phyloP scores from a whole-genome alignment of 2,329 filamentous ascomycete genomes.

The Paecilomyces sp. region DNA sequence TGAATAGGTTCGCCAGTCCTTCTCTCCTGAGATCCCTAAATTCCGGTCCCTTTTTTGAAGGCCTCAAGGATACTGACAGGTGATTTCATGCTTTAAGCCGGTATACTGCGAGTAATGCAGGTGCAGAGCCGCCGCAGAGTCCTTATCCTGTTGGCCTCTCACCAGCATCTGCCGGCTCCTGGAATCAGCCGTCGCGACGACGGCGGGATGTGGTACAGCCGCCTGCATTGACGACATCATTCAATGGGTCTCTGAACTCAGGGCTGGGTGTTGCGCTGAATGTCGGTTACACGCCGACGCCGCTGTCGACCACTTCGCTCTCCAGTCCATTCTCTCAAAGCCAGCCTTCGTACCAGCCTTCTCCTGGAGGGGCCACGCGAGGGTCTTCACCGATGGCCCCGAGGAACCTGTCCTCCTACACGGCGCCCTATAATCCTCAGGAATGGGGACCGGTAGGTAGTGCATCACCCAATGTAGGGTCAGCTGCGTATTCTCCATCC shows the following conservation, averaged over 20 bases:
- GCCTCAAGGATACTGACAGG: conserved; percentile 14
- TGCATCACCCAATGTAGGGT: conserved; percentile 15
- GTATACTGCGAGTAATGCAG: conserved; percentile 23
- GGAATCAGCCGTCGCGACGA: conserved; percentile 28
- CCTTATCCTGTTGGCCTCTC: conserved; percentile 23
- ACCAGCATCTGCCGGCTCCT: conserved; percentile 18
- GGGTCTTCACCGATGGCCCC: conserved; percentile 37
- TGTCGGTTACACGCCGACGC: conserved; percentile 25
- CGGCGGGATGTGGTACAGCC: conserved; percentile 37
- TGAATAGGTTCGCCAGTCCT: conserved; percentile 29
- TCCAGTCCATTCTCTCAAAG: conserved; percentile 37
- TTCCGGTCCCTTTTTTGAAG: conserved; percentile 2
- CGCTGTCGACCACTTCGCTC: conserved; percentile 36
- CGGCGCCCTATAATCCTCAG: conserved; percentile 41
- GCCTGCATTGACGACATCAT: conserved; percentile 35
- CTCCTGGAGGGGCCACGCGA: conserved; percentile 28
- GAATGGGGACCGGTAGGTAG: conserved; percentile 39
- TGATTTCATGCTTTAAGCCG: conserved; percentile 16
- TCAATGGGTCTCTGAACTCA: conserved; percentile 30
- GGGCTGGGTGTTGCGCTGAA: conserved; percentile 21
- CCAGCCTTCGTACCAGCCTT: conserved; percentile 29
- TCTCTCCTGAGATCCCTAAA: not conserved
- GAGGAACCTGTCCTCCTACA: conserved; percentile 32
- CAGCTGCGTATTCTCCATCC: conserved; percentile 20
- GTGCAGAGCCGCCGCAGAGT: conserved; percentile 23